Conservation (phyloP, 1,139 yeast species). For the Blastobotrys elegans region DNA sequence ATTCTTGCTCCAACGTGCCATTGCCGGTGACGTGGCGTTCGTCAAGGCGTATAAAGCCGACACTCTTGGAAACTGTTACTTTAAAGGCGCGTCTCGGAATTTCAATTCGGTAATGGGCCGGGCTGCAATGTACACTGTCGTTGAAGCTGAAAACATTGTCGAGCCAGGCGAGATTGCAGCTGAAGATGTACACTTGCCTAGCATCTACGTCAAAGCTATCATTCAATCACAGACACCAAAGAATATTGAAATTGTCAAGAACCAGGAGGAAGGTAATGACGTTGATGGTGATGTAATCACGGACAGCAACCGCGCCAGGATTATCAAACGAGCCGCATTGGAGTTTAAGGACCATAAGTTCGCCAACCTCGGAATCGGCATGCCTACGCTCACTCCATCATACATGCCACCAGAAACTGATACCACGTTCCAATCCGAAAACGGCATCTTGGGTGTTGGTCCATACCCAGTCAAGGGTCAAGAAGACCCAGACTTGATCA, state of each 20-base stretch:
- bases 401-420: conserved; percentile 34
- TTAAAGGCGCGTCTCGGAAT: conserved; percentile 41
- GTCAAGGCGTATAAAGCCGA: conserved; percentile 42
- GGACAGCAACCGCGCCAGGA: conserved; percentile 20
- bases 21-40: conserved; percentile 40
- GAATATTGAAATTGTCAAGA: conserved; percentile 34
- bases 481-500: conserved; percentile 43
- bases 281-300: conserved; percentile 15
- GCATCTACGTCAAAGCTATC: conserved; percentile 38
- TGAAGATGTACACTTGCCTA: conserved; percentile 41
- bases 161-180: conserved; percentile 40
- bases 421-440: conserved; percentile 42
- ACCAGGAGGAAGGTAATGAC: conserved; percentile 17
- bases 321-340: conserved; percentile 41
- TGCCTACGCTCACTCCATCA: conserved; percentile 43
- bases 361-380: conserved; percentile 44
- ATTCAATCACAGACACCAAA: conserved; percentile 36
- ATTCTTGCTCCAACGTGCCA: conserved; percentile 39
- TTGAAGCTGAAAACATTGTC: conserved; percentile 43
- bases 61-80: conserved; percentile 42
- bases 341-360: conserved; percentile 40
- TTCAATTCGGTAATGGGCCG: conserved; percentile 42
- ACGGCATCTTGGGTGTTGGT: conserved; percentile 44
- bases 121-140: conserved; percentile 40
- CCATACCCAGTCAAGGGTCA: conserved; percentile 41